phyloP scores from a whole-genome alignment of 2,329 filamentous ascomycete species.

The Ophiostoma ulmi region DNA sequence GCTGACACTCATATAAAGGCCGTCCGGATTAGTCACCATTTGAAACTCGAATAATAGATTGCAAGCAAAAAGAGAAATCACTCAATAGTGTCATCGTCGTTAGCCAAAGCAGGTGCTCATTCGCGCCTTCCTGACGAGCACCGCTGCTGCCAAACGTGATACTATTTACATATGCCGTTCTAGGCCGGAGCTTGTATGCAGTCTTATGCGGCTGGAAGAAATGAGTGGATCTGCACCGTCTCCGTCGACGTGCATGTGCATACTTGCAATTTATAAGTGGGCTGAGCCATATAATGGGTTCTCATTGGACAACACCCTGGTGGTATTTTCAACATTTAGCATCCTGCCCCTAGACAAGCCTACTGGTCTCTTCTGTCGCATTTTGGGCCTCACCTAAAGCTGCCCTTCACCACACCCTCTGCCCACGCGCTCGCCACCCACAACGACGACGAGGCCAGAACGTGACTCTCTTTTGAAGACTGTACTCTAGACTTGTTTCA shows the following conservation, averaged over 20 bases:
- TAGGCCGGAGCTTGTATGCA: not conserved
- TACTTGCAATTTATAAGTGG: not conserved
- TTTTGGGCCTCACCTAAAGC: slow-evolving; percentile 10
- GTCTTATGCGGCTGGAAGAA: not conserved
- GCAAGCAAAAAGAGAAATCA: not conserved
- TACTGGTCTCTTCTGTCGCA: not conserved
- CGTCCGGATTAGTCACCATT: not conserved
- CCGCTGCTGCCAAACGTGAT: not conserved
- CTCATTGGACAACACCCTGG: not conserved
- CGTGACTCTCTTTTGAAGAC: not conserved
- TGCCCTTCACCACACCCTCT: not conserved
- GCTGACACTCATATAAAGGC: not conserved
- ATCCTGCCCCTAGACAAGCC: not conserved
- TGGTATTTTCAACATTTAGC: slow-evolving; percentile 10
- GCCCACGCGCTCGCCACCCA: not conserved
- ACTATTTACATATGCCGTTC: too few relatives aligned
- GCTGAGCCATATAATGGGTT: not conserved
- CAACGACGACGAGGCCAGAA: not conserved
- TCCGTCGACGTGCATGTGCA: not conserved
- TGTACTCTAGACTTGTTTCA: not conserved
- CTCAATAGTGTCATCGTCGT: not conserved
- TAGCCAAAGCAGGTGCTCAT: not conserved
- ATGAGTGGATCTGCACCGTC: not conserved
- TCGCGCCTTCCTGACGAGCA: not conserved
- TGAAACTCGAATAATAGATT: not conserved